phyloP scores from a whole-genome alignment of 345 rosid genomes.

The Populus pruinosa region DNA sequence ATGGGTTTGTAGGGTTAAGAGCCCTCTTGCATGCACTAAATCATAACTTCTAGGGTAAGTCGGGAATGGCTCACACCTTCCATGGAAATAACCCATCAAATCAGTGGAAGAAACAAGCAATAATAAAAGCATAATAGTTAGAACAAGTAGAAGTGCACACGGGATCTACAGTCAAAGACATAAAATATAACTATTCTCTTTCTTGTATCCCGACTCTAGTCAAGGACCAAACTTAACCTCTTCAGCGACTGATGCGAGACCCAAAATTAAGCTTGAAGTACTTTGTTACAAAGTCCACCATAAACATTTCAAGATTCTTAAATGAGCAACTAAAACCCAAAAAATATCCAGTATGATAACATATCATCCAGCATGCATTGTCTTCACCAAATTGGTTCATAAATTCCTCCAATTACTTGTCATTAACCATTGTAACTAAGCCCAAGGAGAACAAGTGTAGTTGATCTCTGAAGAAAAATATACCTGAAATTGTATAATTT shows the following conservation, averaged over 20 bases:
- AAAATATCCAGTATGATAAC: not conserved
- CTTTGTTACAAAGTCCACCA: not conserved
- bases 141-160: not conserved
- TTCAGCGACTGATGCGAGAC: not conserved
- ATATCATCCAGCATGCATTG: not conserved
- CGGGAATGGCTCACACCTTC: slow-evolving; percentile 97
- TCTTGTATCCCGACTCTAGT: not conserved
- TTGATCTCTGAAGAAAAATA: not conserved
- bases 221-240: not conserved
- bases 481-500: not conserved
- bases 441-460: not conserved
- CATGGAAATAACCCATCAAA: not conserved
- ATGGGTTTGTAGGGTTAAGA: slow-evolving; percentile 58
- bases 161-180: not conserved
- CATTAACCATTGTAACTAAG: not conserved
- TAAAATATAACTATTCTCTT: not conserved
- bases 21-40: slow-evolving; percentile 82
- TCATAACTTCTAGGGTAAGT: slow-evolving; percentile 93
- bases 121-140: not conserved
- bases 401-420: not conserved
- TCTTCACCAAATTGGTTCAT: not conserved
- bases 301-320: not conserved
- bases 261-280: not conserved
- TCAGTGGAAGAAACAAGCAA: not conserved
- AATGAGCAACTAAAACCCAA: not conserved